Evolutionary conservation across 108 stramenopile species (phyloP).

Genomic region (Seminavis robusta): DNA sequence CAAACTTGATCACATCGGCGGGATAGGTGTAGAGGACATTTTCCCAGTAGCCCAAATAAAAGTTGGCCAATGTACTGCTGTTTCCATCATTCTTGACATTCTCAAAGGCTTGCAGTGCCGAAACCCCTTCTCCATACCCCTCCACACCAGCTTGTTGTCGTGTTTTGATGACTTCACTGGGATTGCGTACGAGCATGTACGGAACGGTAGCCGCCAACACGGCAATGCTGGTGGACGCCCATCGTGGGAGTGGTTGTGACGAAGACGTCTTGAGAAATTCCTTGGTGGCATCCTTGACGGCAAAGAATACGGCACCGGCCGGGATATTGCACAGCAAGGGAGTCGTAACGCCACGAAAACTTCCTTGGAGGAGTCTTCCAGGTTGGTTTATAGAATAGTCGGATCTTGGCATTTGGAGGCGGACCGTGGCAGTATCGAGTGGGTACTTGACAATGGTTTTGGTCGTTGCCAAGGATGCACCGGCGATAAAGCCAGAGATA

Average conservation of each 20-base stretch:
- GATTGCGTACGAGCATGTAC: conserved; percentile 81
- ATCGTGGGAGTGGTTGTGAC: conserved; percentile 6
- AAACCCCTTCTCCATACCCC: conserved; percentile 52
- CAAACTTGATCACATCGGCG: conserved; percentile 81
- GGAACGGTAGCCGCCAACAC: conserved; percentile 66
- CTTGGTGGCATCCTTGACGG: conserved; percentile 73
- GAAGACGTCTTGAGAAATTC: conserved; percentile 24
- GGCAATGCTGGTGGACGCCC: conserved; percentile 56
- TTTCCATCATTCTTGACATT: not conserved
- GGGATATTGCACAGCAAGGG: conserved; percentile 74
- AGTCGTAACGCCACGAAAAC: conserved; percentile 52
- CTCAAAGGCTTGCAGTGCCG: conserved; percentile 41
- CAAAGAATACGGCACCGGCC: conserved; percentile 77
- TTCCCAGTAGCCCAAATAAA: conserved; percentile 76
- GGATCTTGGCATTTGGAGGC: conserved; percentile 75
- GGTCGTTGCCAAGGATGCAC: conserved; percentile 49
- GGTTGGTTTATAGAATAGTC: conserved; percentile 42
- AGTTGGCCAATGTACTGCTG: conserved; percentile 21
- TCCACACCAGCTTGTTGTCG: conserved; percentile 61
- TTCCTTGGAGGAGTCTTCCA: conserved; percentile 41
- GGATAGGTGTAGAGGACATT: conserved; percentile 80
- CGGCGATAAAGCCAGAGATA: conserved; percentile 74
- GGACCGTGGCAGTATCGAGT: conserved; percentile 77
- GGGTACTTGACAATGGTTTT: conserved; percentile 84
- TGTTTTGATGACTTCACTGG: conserved; percentile 80